Evolutionary conservation across 2,329 filamentous ascomycete species (phyloP).

Genomic region (Atkinsonella hypoxylon): DNA sequence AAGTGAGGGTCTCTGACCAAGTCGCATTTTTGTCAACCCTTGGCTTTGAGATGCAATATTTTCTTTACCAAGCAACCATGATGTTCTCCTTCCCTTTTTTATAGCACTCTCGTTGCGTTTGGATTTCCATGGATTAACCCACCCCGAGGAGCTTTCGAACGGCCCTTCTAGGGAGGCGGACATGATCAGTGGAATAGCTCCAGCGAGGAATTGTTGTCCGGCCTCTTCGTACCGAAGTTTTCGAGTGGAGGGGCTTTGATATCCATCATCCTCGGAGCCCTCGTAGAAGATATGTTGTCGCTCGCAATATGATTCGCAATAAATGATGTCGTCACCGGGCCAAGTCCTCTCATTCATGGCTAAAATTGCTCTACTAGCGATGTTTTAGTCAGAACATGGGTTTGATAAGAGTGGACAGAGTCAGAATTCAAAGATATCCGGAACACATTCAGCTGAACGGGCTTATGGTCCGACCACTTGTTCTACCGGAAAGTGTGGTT

Average conservation of each 20-base stretch:
- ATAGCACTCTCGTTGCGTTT: background rate
- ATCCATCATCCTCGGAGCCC: constrained; percentile 46
- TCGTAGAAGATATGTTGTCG: constrained; percentile 38
- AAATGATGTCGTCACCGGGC: constrained; percentile 24
- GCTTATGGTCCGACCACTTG: too few species aligned
- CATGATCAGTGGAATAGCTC: constrained; percentile 41
- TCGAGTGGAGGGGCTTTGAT: constrained; percentile 32
- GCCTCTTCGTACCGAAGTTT: constrained; percentile 45
- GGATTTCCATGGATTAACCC: constrained; percentile 22
- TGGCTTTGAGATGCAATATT: background rate
- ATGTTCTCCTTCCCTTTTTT: background rate
- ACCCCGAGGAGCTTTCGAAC: constrained; percentile 30
- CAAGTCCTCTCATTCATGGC: constrained; percentile 8
- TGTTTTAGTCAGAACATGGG: background rate
- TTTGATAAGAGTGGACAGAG: background rate
- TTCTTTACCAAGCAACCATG: background rate
- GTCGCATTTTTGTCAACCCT: constrained; percentile 6
- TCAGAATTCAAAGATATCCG: too few species aligned
- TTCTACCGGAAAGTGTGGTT: background rate
- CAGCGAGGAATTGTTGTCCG: constrained; percentile 45
- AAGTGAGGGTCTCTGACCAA: constrained; percentile 6
- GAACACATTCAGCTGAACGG: too few species aligned
- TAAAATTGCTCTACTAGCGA: background rate
- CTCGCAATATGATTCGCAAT: constrained; percentile 31
- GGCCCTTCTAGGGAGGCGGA: constrained; percentile 52